Evolutionary conservation across 148 eudicot species (phyloP).

Genomic region (Fagopyrum homotropicum): DNA sequence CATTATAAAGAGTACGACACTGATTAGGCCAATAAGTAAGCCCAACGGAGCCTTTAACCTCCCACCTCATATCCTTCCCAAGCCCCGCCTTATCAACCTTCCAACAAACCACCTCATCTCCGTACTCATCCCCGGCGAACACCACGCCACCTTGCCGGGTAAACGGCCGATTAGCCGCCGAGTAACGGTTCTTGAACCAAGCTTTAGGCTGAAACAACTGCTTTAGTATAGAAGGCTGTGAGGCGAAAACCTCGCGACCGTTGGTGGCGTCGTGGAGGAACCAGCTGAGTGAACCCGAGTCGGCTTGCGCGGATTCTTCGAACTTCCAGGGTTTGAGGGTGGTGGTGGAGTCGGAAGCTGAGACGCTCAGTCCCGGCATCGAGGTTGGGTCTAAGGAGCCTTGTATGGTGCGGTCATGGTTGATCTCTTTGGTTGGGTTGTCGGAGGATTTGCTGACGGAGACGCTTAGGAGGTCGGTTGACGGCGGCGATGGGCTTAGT

Average conservation of each 20-base stretch:
- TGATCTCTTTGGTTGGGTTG: constrained; percentile 57
- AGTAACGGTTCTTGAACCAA: constrained; percentile 70
- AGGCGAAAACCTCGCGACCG: constrained; percentile 74
- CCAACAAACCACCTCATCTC: constrained; percentile 60
- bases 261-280: constrained; percentile 50
- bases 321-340: constrained; percentile 83
- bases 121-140: constrained; percentile 74
- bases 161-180: constrained; percentile 59
- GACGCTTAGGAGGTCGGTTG: constrained; percentile 46
- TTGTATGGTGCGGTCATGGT: constrained; percentile 38
- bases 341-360: constrained; percentile 49
- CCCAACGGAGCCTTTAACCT: constrained; percentile 70
- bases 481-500: constrained; percentile 45
- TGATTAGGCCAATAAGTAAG: constrained; percentile 90
- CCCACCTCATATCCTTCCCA: constrained; percentile 67
- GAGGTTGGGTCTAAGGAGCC: constrained; percentile 53
- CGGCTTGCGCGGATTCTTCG: constrained; percentile 63
- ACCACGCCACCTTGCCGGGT: constrained; percentile 81
- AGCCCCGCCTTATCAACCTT: constrained; percentile 47
- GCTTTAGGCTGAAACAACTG: constrained; percentile 49
- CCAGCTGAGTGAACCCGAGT: constrained; percentile 63
- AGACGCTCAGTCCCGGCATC: constrained; percentile 37
- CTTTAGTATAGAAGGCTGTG: constrained; percentile 46
- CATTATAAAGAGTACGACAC: constrained; percentile 53
- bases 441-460: constrained; percentile 75